phyloP scores from a whole-genome alignment of 805 yeast species.

The Metschnikowia peoriensis region DNA sequence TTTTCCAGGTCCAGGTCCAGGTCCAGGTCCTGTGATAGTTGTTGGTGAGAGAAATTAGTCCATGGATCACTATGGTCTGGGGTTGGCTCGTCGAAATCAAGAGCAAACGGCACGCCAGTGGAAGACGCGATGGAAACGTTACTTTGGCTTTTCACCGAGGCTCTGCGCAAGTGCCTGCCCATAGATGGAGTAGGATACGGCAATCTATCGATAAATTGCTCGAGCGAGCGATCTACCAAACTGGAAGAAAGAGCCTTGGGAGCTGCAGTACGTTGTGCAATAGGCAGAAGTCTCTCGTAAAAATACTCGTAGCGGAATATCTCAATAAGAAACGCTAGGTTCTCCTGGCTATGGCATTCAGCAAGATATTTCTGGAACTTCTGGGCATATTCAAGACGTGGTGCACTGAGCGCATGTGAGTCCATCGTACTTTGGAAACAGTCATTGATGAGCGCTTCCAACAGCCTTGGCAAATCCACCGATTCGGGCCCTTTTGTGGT shows the following conservation, averaged over 20 bases:
- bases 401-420: conserved; percentile 15
- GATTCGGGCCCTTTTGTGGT: background rate
- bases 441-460: conserved; percentile 34
- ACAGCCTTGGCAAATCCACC: conserved; percentile 11
- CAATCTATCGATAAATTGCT: conserved; percentile 13
- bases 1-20: background rate
- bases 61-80: conserved; percentile 19
- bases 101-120: conserved; percentile 16
- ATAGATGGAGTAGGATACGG: conserved; percentile 15
- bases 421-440: conserved; percentile 28
- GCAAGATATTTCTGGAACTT: conserved; percentile 34
- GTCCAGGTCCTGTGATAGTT: conserved; percentile 14
- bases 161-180: conserved; percentile 4
- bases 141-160: conserved; percentile 9
- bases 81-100: conserved; percentile 25
- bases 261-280: conserved; percentile 6
- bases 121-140: conserved; percentile 4
- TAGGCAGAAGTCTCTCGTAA: conserved; percentile 30
- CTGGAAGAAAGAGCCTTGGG: conserved; percentile 3
- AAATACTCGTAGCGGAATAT: conserved; percentile 46
- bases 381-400: conserved; percentile 19
- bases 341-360: conserved; percentile 46
- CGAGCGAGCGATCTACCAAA: conserved; percentile 14
- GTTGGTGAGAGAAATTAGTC: conserved; percentile 17
- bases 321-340: conserved; percentile 43